Conservation (phyloP, 1,284 basidiomycete species). For the Prillingera fragicola region DNA sequence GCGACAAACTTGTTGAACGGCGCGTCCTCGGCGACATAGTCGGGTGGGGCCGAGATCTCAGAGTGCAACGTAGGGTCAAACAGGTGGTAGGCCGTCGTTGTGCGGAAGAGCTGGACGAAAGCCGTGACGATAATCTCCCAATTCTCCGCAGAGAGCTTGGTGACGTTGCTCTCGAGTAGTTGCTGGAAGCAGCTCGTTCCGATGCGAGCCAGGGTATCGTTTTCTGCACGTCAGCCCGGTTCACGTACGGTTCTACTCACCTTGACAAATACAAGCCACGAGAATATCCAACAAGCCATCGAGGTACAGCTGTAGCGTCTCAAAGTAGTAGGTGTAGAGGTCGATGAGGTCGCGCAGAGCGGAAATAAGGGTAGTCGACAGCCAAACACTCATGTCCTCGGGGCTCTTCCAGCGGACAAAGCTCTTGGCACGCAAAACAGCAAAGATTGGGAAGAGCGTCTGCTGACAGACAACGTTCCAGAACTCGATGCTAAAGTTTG, state of each 20-base stretch:
- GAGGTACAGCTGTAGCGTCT: slow-evolving; percentile 80
- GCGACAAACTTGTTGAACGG: slow-evolving; percentile 47
- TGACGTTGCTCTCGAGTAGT: slow-evolving; percentile 87
- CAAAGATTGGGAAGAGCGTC: slow-evolving; percentile 97
- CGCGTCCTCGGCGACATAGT: slow-evolving; percentile 52
- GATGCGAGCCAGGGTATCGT: slow-evolving; percentile 95
- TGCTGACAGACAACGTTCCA: slow-evolving; percentile 98
- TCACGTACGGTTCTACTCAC: slow-evolving; percentile 50
- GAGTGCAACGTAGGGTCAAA: slow-evolving; percentile 83
- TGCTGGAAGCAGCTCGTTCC: slow-evolving; percentile 98
- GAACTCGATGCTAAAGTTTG: slow-evolving; percentile 81
- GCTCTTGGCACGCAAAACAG: slow-evolving; percentile 62
- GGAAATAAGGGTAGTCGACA: slow-evolving; percentile 99
- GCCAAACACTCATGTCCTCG: slow-evolving; percentile 99
- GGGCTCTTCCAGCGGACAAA: slow-evolving; percentile 91
- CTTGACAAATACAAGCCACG: slow-evolving; percentile 98
- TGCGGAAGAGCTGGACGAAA: slow-evolving; percentile 92
- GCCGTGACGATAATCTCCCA: slow-evolving; percentile 93
- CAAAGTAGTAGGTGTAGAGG: slow-evolving; percentile 94
- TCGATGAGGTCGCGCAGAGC: slow-evolving; percentile 93
- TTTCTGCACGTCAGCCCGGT: slow-evolving; percentile 58
- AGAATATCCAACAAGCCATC: slow-evolving; percentile 88
- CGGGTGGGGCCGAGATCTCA: slow-evolving; percentile 62
- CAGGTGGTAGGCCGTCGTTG: slow-evolving; percentile 94
- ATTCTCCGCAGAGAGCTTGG: slow-evolving; percentile 72